Conservation (phyloP, 2,329 filamentous ascomycete genomes). For the Colletotrichum musicola region DNA sequence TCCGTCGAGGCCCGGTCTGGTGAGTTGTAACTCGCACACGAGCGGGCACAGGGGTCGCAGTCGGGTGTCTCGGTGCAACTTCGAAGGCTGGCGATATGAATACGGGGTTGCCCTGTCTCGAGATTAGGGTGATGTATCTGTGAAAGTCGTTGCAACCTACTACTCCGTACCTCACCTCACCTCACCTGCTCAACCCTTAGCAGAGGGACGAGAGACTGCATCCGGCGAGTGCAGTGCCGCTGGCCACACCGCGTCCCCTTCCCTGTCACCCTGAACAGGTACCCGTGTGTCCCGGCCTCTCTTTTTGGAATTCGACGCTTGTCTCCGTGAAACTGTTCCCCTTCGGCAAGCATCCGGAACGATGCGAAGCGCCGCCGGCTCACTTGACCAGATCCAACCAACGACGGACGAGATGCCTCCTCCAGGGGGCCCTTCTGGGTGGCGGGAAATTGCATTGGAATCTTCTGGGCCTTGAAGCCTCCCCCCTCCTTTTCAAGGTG, state of each 20-base stretch:
- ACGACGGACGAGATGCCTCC: neutral
- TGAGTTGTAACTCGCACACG: neutral
- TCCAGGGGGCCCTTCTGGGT: conserved; percentile 18
- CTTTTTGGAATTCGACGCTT: neutral
- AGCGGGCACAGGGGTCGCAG: conserved; percentile 29
- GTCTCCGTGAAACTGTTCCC: conserved; percentile 13
- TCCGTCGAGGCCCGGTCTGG: conserved; percentile 2
- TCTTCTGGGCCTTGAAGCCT: conserved; percentile 8
- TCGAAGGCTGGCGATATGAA: conserved; percentile 3
- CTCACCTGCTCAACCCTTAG: neutral
- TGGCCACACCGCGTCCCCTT: neutral
- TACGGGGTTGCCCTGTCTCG: neutral
- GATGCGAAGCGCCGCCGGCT: conserved; percentile 7
- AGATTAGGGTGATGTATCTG: too few relatives aligned
- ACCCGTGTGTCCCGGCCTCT: neutral
- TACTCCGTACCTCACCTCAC: neutral
- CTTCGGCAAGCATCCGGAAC: conserved; percentile 25
- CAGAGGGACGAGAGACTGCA: neutral
- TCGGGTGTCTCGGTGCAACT: conserved; percentile 34
- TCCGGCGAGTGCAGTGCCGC: neutral
- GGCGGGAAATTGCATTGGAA: conserved; percentile 35
- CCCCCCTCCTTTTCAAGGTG: neutral
- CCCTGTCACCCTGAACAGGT: conserved; percentile 1
- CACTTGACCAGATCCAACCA: conserved; percentile 7
- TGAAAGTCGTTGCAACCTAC: too few relatives aligned